phyloP scores from a whole-genome alignment of 306 rosid genomes.

The Psophocarpus tetragonolobus region DNA sequence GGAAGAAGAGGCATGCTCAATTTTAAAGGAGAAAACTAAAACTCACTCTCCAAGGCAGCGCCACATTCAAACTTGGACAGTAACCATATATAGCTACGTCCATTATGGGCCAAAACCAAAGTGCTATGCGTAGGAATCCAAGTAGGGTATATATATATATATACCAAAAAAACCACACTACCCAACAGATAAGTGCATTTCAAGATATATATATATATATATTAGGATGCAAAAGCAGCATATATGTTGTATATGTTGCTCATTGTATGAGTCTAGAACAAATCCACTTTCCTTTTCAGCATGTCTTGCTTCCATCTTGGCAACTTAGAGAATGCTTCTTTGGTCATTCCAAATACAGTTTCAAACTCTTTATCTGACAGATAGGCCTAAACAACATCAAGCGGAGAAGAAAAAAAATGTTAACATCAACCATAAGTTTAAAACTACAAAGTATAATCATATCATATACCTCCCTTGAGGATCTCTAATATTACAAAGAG shows the following conservation, averaged over 20 bases:
- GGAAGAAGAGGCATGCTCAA: conserved; percentile 56
- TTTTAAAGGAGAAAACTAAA: conserved; percentile 38
- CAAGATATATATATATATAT: conserved; percentile 49
- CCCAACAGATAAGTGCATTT: conserved; percentile 45
- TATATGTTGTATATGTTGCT: conserved; percentile 31
- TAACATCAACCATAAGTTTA: conserved; percentile 12
- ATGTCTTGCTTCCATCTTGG: conserved; percentile 99
- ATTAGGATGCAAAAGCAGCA: conserved; percentile 43
- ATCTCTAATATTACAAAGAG: not conserved
- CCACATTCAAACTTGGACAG: conserved; percentile 64
- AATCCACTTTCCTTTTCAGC: conserved; percentile 86
- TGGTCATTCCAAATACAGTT: conserved; percentile 65
- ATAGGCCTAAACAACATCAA: conserved; percentile 64
- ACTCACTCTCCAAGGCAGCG: conserved; percentile 73
- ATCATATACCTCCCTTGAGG: not conserved
- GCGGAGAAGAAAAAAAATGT: conserved; percentile 25
- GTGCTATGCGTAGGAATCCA: conserved; percentile 48
- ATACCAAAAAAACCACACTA: conserved; percentile 55
- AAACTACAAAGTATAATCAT: not conserved
- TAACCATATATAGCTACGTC: conserved; percentile 49
- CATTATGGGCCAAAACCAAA: conserved; percentile 55
- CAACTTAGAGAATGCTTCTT: conserved; percentile 79
- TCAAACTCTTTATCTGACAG: conserved; percentile 83
- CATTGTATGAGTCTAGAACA: conserved; percentile 56
- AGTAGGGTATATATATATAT: conserved; percentile 47